Percentiles rank a stretch among this genome's conserved stretches.
These are phyloP conservation scores for Posidonia australis DNA, from an alignment of 106 monocot genomes.

Conservation along the genomic window DNA sequence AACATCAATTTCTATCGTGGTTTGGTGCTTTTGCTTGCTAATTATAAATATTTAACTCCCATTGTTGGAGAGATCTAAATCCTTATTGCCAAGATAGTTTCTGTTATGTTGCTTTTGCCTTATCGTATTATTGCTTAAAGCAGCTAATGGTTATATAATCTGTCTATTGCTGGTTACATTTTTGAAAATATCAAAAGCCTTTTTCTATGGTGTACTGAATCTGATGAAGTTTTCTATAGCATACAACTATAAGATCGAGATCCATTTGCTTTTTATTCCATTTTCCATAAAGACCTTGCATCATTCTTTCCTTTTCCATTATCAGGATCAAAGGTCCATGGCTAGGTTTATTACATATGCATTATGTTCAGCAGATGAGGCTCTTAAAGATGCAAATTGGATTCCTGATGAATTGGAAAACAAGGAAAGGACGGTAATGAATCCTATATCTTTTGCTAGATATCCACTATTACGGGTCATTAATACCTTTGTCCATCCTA, in stretches of 20 bases:
- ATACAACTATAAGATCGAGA: background rate
- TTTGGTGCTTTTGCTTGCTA: too few relatives aligned
- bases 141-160: too few relatives aligned
- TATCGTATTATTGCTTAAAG: too few relatives aligned
- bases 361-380: constrained; percentile 81
- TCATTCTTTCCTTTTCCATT: background rate
- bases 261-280: background rate
- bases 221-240: too few relatives aligned
- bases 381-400: constrained; percentile 95
- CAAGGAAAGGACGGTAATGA: constrained; percentile 75
- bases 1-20: too few relatives aligned
- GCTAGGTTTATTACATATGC: constrained; percentile 92
- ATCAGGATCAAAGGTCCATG: constrained; percentile 67
- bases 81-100: too few relatives aligned
- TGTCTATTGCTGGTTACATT: too few relatives aligned
- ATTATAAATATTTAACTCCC: too few relatives aligned
- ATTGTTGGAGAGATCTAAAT: too few relatives aligned
- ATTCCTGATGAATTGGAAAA: constrained; percentile 42
- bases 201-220: too few relatives aligned
- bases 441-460: constrained; percentile 2
- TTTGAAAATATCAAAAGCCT: too few relatives aligned
- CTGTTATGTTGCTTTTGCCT: too few relatives aligned
- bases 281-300: background rate
- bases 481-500: constrained; percentile 8
- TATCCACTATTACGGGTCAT: background rate